These are phyloP conservation scores for Rhinocladiella mackenziei DNA, from an alignment of 2,329 filamentous ascomycete genomes.

Conservation along the genomic window DNA sequence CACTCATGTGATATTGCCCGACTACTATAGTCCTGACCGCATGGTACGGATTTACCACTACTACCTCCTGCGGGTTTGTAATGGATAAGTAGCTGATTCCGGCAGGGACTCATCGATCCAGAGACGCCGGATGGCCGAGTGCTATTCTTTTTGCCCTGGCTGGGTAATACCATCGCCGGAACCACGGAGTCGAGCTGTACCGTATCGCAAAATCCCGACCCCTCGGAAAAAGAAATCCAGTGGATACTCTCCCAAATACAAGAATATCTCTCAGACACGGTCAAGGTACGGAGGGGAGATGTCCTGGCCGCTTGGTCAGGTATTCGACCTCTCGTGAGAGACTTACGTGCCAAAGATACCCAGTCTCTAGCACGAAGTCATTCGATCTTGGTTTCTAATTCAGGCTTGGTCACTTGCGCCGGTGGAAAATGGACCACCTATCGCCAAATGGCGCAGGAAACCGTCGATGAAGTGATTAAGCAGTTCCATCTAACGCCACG, in stretches of 20 bases:
- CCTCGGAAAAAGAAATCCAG: constrained; percentile 77
- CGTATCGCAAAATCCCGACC: constrained; percentile 69
- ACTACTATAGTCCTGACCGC: constrained; percentile 71
- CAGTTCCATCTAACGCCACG: constrained; percentile 26
- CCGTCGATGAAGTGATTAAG: constrained; percentile 62
- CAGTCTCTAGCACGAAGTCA: constrained; percentile 86
- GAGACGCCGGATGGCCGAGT: constrained; percentile 82
- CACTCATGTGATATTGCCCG: constrained; percentile 80
- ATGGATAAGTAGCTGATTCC: too few relatives aligned
- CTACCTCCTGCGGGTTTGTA: too few relatives aligned
- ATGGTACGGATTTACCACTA: too few relatives aligned
- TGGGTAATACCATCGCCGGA: constrained; percentile 86
- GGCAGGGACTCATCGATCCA: constrained; percentile 87
- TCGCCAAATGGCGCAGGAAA: constrained; percentile 87
- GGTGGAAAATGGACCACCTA: constrained; percentile 94
- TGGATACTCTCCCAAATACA: constrained; percentile 84
- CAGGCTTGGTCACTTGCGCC: constrained; percentile 77
- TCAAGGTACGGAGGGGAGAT: constrained; percentile 77
- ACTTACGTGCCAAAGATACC: constrained; percentile 79
- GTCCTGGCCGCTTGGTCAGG: constrained; percentile 86
- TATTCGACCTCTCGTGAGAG: constrained; percentile 79
- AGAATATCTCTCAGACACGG: constrained; percentile 76
- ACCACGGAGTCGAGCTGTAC: constrained; percentile 76
- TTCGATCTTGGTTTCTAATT: constrained; percentile 71
- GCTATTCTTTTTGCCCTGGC: constrained; percentile 91